These are phyloP conservation scores for Sphaceloma murrayae DNA, from an alignment of 2,329 filamentous ascomycete genomes.

Conservation along the genomic window DNA sequence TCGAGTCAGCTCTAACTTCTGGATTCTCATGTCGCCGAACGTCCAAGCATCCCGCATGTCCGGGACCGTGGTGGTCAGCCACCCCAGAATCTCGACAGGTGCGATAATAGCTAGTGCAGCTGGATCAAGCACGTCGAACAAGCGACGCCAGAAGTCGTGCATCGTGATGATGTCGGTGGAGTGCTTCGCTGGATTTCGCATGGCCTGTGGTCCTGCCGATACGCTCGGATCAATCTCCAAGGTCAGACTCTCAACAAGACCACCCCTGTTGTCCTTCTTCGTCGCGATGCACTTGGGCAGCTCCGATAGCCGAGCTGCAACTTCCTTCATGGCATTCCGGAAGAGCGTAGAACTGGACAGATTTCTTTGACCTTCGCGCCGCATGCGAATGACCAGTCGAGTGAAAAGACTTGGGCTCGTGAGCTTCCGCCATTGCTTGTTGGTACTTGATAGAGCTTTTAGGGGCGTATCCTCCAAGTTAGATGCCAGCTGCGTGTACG, in stretches of 20 bases:
- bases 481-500: no score
- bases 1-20: slow-evolving; percentile 8
- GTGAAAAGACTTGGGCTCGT: slow-evolving; percentile 4
- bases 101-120: slow-evolving; percentile 3
- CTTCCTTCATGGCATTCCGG: neutral
- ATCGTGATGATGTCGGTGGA: slow-evolving; percentile 14
- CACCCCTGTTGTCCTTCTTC: neutral
- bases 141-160: slow-evolving; percentile 11
- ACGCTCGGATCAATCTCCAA: slow-evolving; percentile 6
- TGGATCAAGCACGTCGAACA: slow-evolving; percentile 11
- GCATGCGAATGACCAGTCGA: slow-evolving; percentile 1
- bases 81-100: slow-evolving; percentile 5
- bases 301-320: neutral
- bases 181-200: slow-evolving; percentile 8
- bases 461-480: no score
- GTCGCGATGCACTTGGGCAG: neutral
- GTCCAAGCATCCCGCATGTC: slow-evolving; percentile 5
- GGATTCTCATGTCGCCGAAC: slow-evolving; percentile 8
- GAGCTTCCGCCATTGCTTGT: slow-evolving; percentile 5
- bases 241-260: neutral
- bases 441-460: no score
- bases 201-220: neutral
- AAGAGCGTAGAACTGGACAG: slow-evolving; percentile 6
- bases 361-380: neutral
- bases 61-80: slow-evolving; percentile 4